These are phyloP conservation scores for Euphorbia celastroides DNA, from an alignment of 441 rosid genomes.

Conservation along the genomic window DNA sequence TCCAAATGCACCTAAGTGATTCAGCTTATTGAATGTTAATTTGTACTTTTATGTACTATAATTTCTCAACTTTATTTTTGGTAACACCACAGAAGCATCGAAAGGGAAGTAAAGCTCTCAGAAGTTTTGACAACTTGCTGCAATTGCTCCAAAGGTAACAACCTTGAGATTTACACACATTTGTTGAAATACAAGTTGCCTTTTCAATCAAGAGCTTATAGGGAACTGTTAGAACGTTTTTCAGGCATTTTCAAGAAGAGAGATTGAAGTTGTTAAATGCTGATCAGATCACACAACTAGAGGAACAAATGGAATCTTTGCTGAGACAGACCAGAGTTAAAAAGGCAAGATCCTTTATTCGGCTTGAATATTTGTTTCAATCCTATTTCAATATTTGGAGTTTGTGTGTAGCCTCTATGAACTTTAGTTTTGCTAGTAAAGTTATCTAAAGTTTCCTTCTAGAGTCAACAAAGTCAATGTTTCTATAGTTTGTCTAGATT, in stretches of 20 bases:
- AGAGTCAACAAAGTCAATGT: no score
- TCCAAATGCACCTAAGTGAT: no score
- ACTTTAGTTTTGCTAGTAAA: no score
- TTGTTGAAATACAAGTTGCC: not conserved
- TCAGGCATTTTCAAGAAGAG: not conserved
- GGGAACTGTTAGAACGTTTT: not conserved
- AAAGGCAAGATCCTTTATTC: not conserved
- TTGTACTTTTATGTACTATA: no score
- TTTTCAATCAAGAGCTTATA: not conserved
- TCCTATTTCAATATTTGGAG: not conserved
- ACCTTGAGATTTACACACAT: not conserved
- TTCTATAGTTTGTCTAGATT: no score
- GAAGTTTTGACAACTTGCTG: not conserved
- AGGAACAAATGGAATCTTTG: not conserved
- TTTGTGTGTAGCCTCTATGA: no score
- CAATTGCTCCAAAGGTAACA: not conserved
- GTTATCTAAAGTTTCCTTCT: no score
- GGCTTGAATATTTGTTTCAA: not conserved
- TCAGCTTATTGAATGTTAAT: no score
- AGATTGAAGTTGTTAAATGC: not conserved
- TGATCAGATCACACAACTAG: not conserved
- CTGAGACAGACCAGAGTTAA: not conserved
- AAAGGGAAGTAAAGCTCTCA: not conserved
- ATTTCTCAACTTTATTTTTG: no score
- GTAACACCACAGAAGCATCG: not conserved